Evolutionary conservation across 108 stramenopile genomes (phyloP).

Genomic region (Nitzschia palea): DNA sequence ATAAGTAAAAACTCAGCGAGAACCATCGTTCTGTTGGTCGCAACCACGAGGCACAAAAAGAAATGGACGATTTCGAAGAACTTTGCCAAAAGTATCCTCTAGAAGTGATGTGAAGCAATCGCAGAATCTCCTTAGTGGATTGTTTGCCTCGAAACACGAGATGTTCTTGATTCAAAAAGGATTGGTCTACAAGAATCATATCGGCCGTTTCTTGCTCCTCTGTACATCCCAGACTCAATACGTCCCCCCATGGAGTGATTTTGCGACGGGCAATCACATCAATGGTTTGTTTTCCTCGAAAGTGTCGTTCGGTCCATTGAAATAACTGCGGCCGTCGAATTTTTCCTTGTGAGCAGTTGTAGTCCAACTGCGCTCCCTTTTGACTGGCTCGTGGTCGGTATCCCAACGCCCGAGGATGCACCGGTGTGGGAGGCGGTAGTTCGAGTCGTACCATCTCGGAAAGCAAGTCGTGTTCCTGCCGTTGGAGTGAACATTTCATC

Average conservation of each 20-base stretch:
- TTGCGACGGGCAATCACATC: constrained; percentile 41
- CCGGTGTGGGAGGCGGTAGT: constrained; percentile 52
- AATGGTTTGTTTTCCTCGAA: constrained; percentile 1
- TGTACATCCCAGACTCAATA: constrained; percentile 43
- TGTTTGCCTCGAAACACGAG: not conserved
- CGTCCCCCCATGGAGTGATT: constrained; percentile 37
- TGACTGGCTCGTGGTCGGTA: constrained; percentile 28
- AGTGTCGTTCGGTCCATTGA: constrained; percentile 12
- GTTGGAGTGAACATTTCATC: constrained; percentile 34
- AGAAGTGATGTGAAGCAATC: constrained; percentile 42
- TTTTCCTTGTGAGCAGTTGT: not conserved
- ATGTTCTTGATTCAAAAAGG: constrained; percentile 6
- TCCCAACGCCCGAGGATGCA: constrained; percentile 52
- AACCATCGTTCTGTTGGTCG: constrained; percentile 74
- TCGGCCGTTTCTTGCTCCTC: constrained; percentile 39
- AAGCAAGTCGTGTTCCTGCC: constrained; percentile 52
- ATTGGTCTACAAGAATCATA: constrained; percentile 24
- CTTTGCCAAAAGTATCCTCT: constrained; percentile 38
- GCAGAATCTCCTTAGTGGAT: constrained; percentile 20
- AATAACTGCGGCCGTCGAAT: constrained; percentile 24
- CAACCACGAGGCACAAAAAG: constrained; percentile 60
- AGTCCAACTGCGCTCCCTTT: constrained; percentile 18
- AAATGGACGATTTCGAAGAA: not conserved
- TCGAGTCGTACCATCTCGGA: constrained; percentile 45
- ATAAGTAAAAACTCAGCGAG: constrained; percentile 70